phyloP scores from a whole-genome alignment of 768 basidiomycete genomes.

The Xerocomellus chrysenteron region DNA sequence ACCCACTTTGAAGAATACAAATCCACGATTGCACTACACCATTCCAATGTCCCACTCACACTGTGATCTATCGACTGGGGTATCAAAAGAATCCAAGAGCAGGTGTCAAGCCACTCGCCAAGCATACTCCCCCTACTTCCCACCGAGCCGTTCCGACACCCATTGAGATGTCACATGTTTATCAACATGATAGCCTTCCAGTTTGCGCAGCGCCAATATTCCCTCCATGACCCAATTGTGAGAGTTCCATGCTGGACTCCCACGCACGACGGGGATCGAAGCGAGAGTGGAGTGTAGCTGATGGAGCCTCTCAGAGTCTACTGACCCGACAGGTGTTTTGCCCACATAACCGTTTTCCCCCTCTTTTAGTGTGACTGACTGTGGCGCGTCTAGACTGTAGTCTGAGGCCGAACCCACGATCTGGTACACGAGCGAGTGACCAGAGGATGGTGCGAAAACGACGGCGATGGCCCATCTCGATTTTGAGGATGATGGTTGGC shows the following conservation, averaged over 20 bases:
- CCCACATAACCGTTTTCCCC: conserved; percentile 29
- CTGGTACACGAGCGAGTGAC: conserved; percentile 33
- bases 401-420: conserved; percentile 27
- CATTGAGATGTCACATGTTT: conserved; percentile 30
- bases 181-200: conserved; percentile 30
- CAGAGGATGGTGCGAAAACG: conserved; percentile 27
- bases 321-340: conserved; percentile 24
- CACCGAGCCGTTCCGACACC: conserved; percentile 29
- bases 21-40: conserved; percentile 13
- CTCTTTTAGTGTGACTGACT: conserved; percentile 32
- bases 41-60: conserved; percentile 23
- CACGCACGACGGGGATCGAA: conserved; percentile 23
- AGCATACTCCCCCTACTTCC: conserved; percentile 19
- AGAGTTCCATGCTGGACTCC: conserved; percentile 29
- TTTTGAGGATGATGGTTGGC: conserved; percentile 18
- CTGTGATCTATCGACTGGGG: conserved; percentile 15
- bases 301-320: conserved; percentile 31
- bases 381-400: conserved; percentile 32
- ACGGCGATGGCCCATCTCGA: conserved; percentile 29
- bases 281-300: conserved; percentile 29
- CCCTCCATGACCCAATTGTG: conserved; percentile 35
- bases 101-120: conserved; percentile 6
- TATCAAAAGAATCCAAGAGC: conserved; percentile 21
- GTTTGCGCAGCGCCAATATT: conserved; percentile 25
- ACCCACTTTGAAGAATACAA: conserved; percentile 22